Conservation (phyloP, 2,329 filamentous ascomycete genomes). For the Aspergillus quadricinctus region DNA sequence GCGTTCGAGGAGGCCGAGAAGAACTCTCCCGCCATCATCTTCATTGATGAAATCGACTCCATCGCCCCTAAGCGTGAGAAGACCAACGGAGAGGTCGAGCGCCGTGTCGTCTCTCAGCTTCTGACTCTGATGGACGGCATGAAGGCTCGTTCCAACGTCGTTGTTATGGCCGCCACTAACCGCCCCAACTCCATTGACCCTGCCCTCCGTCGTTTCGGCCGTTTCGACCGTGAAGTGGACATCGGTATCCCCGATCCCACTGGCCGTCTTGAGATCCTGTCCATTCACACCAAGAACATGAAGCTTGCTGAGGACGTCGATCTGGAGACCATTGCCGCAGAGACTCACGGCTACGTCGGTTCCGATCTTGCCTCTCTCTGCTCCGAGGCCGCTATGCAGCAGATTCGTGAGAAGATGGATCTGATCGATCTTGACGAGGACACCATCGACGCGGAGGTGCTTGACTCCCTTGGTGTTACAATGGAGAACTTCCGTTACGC, state of each 20-base stretch:
- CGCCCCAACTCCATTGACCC: slow-evolving; percentile 98
- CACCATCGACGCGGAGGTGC: slow-evolving; percentile 96
- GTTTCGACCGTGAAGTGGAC: slow-evolving; percentile 98
- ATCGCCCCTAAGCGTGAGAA: slow-evolving; percentile 99
- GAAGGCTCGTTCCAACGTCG: slow-evolving; percentile 98
- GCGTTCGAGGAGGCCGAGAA: slow-evolving; percentile 99
- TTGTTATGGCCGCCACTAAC: slow-evolving; percentile 99
- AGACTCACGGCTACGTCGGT: slow-evolving; percentile 98
- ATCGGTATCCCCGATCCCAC: slow-evolving; percentile 98
- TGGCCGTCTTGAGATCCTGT: slow-evolving; percentile 95
- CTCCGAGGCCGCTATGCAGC: slow-evolving; percentile 99
- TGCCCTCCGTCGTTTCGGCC: slow-evolving; percentile 93
- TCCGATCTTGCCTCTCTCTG: slow-evolving; percentile 97
- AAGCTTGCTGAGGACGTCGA: slow-evolving; percentile 97
- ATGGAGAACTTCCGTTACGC: slow-evolving; percentile 99
- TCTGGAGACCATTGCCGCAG: slow-evolving; percentile 89
- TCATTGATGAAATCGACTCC: slow-evolving; percentile 99
- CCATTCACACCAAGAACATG: slow-evolving; percentile 99
- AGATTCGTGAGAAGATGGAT: slow-evolving; percentile 99
- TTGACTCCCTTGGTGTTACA: slow-evolving; percentile 95
- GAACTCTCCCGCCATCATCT: slow-evolving; percentile 98
- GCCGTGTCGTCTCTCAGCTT: slow-evolving; percentile 95
- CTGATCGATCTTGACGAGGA: slow-evolving; percentile 98
- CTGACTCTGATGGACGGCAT: slow-evolving; percentile 98
- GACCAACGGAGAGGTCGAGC: slow-evolving; percentile 98